Conservation (phyloP, 1,139 yeast genomes). For the Ogataea hybrid region DNA sequence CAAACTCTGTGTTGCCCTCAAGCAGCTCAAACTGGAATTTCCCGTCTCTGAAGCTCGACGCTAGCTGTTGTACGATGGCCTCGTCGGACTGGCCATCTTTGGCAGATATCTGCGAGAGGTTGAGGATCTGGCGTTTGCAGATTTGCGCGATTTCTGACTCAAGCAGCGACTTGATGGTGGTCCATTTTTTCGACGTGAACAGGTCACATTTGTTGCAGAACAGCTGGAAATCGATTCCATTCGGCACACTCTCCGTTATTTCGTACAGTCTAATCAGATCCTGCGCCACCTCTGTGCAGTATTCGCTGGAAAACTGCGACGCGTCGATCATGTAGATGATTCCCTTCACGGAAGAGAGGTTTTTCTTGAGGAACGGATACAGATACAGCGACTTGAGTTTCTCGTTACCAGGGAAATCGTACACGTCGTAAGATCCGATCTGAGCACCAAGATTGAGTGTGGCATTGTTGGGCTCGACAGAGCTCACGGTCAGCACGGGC, state of each 20-base stretch:
- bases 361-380: slow-evolving; percentile 38
- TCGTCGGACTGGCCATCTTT: slow-evolving; percentile 28
- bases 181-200: slow-evolving; percentile 74
- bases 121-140: slow-evolving; percentile 44
- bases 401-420: slow-evolving; percentile 86
- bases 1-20: slow-evolving; percentile 71
- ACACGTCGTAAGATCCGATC: slow-evolving; percentile 41
- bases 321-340: slow-evolving; percentile 70
- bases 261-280: slow-evolving; percentile 54
- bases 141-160: slow-evolving; percentile 64
- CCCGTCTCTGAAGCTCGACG: slow-evolving; percentile 26
- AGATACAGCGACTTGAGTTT: slow-evolving; percentile 57
- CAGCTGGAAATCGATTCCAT: slow-evolving; percentile 68
- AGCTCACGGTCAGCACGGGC: slow-evolving; percentile 40
- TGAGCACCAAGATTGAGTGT: slow-evolving; percentile 35
- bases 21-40: slow-evolving; percentile 59
- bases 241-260: slow-evolving; percentile 56
- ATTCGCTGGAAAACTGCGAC: slow-evolving; percentile 43
- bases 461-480: slow-evolving; percentile 43
- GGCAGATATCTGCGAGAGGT: slow-evolving; percentile 32
- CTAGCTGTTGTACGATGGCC: slow-evolving; percentile 43
- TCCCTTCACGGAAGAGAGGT: slow-evolving; percentile 54
- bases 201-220: slow-evolving; percentile 84
- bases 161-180: slow-evolving; percentile 54
- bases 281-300: slow-evolving; percentile 48